These are phyloP conservation scores for Ogataea trehalophila DNA, from an alignment of 805 yeast species.

Conservation along the genomic window DNA sequence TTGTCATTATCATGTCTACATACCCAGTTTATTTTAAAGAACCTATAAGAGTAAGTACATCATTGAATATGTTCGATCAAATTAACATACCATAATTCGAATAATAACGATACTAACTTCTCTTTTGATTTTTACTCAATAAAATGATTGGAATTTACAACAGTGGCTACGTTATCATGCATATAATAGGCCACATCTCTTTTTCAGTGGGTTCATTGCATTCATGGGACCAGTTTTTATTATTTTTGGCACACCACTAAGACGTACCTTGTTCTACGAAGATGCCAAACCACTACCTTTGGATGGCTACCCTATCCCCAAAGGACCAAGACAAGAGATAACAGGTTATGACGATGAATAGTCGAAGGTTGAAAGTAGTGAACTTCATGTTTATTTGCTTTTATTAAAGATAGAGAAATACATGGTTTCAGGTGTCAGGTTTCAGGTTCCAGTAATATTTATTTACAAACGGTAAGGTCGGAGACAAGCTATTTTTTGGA, in stretches of 20 bases:
- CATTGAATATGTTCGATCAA: too few relatives aligned
- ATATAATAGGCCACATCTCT: conserved; percentile 70
- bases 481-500: too few relatives aligned
- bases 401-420: too few relatives aligned
- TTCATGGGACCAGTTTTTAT: conserved; percentile 62
- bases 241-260: conserved; percentile 54
- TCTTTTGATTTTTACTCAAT: neutral
- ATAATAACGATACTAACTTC: neutral
- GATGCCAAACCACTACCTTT: conserved; percentile 65
- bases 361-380: conserved; percentile 5
- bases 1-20: conserved; percentile 14
- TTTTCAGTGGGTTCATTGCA: conserved; percentile 61
- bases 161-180: conserved; percentile 74
- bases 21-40: conserved; percentile 56
- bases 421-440: too few relatives aligned
- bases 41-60: conserved; percentile 54
- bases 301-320: conserved; percentile 51
- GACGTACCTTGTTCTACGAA: conserved; percentile 61
- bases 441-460: too few relatives aligned
- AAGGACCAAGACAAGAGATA: conserved; percentile 44
- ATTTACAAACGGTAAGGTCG: too few relatives aligned
- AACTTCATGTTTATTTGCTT: neutral
- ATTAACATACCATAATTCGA: too few relatives aligned
- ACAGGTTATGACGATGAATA: conserved; percentile 52
- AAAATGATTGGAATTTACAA: neutral